A percentile compares a stretch with the other conserved stretches of the same genome.
phyloP scores from a whole-genome alignment of 208 protist species.

The Tetramitus jugosus region DNA sequence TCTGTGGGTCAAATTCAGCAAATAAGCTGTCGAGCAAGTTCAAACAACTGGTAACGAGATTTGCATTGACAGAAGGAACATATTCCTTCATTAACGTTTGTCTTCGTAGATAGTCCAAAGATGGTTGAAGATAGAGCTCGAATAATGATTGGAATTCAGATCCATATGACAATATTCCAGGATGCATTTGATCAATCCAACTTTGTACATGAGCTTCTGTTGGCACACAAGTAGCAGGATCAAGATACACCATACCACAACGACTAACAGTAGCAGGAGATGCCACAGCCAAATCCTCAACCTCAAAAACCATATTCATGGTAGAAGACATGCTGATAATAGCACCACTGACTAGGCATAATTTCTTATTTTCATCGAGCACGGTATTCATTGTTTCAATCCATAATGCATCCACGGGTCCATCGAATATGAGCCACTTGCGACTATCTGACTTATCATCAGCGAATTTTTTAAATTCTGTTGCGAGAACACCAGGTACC shows the following conservation, averaged over 20 bases:
- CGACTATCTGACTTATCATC: constrained; percentile 75
- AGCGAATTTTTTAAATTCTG: constrained; percentile 76
- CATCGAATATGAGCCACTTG: constrained; percentile 95
- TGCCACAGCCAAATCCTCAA: constrained; percentile 87
- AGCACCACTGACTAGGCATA: constrained; percentile 69
- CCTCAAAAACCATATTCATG: constrained; percentile 96
- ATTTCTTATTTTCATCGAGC: constrained; percentile 74
- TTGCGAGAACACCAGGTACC: constrained; percentile 88
- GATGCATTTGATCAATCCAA: constrained; percentile 69
- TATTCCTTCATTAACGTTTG: constrained; percentile 75
- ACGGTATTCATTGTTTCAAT: constrained; percentile 92
- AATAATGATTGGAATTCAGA: constrained; percentile 50
- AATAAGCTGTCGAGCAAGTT: constrained; percentile 81
- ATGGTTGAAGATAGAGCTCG: constrained; percentile 62
- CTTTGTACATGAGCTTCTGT: constrained; percentile 54
- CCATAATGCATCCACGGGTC: constrained; percentile 89
- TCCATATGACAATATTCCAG: constrained; percentile 57
- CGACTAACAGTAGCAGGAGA: constrained; percentile 93
- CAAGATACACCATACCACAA: constrained; percentile 96
- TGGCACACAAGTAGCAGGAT: constrained; percentile 75
- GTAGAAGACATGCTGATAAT: constrained; percentile 87
- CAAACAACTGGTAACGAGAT: constrained; percentile 80
- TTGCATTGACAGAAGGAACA: constrained; percentile 85
- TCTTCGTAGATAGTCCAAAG: constrained; percentile 73
- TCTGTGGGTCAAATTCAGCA: constrained; percentile 58